Evolutionary conservation across 139 green algal genomes (phyloP).

Genomic region (Closterium sp.): DNA sequence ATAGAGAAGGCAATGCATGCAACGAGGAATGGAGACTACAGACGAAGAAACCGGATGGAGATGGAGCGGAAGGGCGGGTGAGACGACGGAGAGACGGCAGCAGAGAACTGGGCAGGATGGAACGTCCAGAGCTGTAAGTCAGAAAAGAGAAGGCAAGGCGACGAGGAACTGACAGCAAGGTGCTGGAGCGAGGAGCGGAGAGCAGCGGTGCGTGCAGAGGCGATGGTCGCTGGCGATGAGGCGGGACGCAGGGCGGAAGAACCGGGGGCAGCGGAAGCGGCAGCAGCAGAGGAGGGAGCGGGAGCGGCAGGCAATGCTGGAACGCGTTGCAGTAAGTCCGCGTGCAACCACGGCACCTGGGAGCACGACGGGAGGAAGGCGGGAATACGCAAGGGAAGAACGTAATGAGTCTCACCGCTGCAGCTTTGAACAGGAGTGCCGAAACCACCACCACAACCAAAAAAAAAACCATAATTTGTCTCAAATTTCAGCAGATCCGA

Average conservation of each 20-base stretch:
- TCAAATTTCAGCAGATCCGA: background rate
- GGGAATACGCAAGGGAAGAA: background rate
- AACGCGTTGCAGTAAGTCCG: constrained; percentile 49
- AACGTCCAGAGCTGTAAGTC: background rate
- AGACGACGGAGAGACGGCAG: background rate
- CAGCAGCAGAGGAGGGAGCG: background rate
- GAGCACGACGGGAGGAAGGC: background rate
- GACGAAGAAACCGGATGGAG: no score
- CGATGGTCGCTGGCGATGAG: background rate
- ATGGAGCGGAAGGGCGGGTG: no score
- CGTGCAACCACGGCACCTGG: constrained; percentile 30
- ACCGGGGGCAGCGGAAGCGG: background rate
- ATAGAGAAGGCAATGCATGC: no score
- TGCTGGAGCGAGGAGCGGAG: background rate
- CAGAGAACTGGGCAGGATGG: background rate
- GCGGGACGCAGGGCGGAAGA: background rate
- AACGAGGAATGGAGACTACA: no score
- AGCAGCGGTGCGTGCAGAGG: background rate
- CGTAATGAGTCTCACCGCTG: no score
- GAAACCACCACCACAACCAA: background rate
- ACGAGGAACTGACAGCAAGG: background rate
- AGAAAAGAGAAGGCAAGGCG: background rate
- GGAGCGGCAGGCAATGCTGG: background rate
- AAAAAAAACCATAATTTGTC: background rate
- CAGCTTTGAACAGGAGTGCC: no score